These are phyloP conservation scores for Colletotrichum plurivorum DNA, from an alignment of 2,329 filamentous ascomycete species.

Conservation along the genomic window DNA sequence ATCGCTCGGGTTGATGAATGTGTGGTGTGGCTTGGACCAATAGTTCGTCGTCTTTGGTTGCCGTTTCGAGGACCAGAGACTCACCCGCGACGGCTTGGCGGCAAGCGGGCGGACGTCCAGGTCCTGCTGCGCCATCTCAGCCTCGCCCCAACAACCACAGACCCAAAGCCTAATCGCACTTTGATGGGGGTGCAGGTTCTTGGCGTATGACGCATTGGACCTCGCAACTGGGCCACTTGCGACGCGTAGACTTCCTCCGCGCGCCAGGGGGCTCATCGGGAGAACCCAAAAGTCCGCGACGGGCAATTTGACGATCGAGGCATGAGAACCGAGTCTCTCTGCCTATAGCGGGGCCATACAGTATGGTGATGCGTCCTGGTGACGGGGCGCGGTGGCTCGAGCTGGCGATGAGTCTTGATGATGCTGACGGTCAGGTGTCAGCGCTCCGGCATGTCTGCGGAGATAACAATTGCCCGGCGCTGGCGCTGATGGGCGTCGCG, in stretches of 20 bases:
- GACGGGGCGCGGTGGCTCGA: background rate
- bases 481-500: background rate
- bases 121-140: slow-evolving; percentile 33
- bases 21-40: slow-evolving; percentile 26
- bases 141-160: slow-evolving; percentile 8
- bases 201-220: slow-evolving; percentile 6
- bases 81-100: slow-evolving; percentile 5
- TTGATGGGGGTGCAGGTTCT: background rate
- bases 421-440: background rate
- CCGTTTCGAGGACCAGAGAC: background rate
- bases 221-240: background rate
- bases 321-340: background rate
- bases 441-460: slow-evolving; percentile 16
- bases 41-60: slow-evolving; percentile 3
- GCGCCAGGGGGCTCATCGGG: background rate
- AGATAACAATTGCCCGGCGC: background rate
- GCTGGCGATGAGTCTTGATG: background rate
- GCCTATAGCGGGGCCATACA: background rate
- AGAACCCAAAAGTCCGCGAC: no score
- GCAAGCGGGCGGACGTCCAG: slow-evolving; percentile 7
- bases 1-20: slow-evolving; percentile 1
- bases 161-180: background rate
- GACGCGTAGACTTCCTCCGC: background rate
- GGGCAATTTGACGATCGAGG: background rate
- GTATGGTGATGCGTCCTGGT: background rate